phyloP scores from a whole-genome alignment of 768 basidiomycete genomes.

The Terana coerulea region DNA sequence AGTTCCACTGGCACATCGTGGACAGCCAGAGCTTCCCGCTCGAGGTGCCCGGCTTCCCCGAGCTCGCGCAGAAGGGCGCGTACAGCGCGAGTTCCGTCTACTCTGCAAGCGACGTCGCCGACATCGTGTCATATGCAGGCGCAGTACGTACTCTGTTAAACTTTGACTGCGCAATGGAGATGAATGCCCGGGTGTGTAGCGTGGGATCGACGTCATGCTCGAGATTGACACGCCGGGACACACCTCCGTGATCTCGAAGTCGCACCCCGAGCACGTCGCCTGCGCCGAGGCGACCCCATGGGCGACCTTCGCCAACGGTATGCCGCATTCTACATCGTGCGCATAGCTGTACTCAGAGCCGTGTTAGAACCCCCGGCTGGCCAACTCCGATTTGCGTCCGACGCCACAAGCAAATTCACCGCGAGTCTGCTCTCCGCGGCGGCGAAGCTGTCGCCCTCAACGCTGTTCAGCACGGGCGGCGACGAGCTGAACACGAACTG shows the following conservation, averaged over 20 bases:
- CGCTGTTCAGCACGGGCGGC: constrained; percentile 40
- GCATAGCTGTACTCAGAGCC: neutral
- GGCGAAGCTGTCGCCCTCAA: constrained; percentile 26
- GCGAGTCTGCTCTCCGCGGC: constrained; percentile 28
- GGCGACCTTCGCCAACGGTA: constrained; percentile 30
- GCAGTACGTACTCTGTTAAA: constrained; percentile 28
- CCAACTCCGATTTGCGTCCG: constrained; percentile 38
- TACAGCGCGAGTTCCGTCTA: constrained; percentile 35
- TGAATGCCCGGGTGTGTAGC: constrained; percentile 24
- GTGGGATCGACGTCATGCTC: constrained; percentile 47
- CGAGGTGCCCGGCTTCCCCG: constrained; percentile 31
- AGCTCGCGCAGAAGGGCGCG: constrained; percentile 41
- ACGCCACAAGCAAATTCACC: constrained; percentile 30
- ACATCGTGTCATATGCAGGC: constrained; percentile 42
- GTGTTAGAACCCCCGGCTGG: constrained; percentile 43
- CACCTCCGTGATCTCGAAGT: constrained; percentile 37
- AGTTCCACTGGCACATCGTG: constrained; percentile 46
- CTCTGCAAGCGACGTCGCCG: constrained; percentile 32
- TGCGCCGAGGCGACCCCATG: constrained; percentile 34
- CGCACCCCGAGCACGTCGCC: constrained; percentile 44
- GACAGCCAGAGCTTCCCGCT: constrained; percentile 53
- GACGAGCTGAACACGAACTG: constrained; percentile 41
- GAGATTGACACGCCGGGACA: constrained; percentile 53
- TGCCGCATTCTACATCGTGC: neutral
- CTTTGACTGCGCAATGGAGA: neutral